A percentile compares a stretch with the other conserved stretches of the same genome.
Evolutionary conservation across 768 basidiomycete species (phyloP).

Genomic region (Punctularia strigosozonata): DNA sequence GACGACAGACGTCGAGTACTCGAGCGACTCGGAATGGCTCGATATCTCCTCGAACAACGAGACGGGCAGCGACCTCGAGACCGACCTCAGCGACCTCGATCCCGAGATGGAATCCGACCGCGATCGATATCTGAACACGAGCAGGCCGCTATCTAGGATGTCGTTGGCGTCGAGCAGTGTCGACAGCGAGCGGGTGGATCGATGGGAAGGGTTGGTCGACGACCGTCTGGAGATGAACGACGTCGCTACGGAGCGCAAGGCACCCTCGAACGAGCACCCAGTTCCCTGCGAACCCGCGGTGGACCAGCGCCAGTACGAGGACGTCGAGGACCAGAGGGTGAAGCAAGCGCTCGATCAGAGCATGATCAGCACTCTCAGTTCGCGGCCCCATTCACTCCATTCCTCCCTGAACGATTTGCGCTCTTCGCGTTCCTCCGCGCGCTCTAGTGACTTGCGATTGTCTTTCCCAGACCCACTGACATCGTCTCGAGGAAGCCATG

Average conservation of each 20-base stretch:
- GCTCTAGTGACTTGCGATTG: slow-evolving; percentile 61
- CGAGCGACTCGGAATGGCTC: slow-evolving; percentile 80
- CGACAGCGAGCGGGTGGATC: slow-evolving; percentile 55
- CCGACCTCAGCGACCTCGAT: slow-evolving; percentile 51
- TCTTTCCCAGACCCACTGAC: slow-evolving; percentile 80
- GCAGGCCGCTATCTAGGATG: slow-evolving; percentile 47
- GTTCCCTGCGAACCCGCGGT: neutral
- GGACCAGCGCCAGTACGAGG: slow-evolving; percentile 22
- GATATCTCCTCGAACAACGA: slow-evolving; percentile 61
- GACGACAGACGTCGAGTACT: slow-evolving; percentile 28
- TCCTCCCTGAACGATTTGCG: slow-evolving; percentile 22
- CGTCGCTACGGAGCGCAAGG: neutral
- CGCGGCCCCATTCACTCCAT: slow-evolving; percentile 52
- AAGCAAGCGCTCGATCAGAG: slow-evolving; percentile 74
- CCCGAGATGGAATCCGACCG: slow-evolving; percentile 32
- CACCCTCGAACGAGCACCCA: neutral
- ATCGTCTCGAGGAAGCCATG: slow-evolving; percentile 56
- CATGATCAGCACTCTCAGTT: slow-evolving; percentile 70
- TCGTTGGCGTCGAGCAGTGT: slow-evolving; percentile 61
- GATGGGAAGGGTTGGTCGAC: slow-evolving; percentile 70
- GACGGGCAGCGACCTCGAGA: slow-evolving; percentile 65
- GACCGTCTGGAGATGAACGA: slow-evolving; percentile 40
- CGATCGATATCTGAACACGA: too few relatives aligned
- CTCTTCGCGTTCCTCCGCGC: too few relatives aligned
- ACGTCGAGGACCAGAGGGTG: slow-evolving; percentile 54